Evolutionary conservation across 805 yeast genomes (phyloP), one percentile per base, ranked within the genome.

Genomic region (Millerozyma acaciae): DNA sequence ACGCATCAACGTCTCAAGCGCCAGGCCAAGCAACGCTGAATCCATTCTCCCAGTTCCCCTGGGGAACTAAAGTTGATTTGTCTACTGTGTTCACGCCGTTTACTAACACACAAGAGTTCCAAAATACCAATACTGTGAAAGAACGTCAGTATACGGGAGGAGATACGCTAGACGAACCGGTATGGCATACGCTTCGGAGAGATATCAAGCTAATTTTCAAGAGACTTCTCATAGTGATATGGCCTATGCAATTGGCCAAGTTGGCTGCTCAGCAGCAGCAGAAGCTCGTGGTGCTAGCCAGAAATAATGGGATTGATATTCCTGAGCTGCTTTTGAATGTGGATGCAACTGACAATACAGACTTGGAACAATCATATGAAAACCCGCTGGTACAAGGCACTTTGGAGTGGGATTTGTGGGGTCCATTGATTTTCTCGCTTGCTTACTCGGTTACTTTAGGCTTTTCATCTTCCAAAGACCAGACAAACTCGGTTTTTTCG

Each of bases 91-190:
- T 60, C 39, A 46, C 59, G 2, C 62, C 65, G 10, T 61, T 61
- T 32, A 45, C 55, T 5, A 21, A 42, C 5, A 39, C 47, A 7
- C 43, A 40, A 20, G 28, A 33, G 10, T 42, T 48, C 32, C 37
- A 45, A 3, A 51, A 43, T 3, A 48, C 48, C 35, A 55, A 48
- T 37, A 52, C 46, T 22, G 47, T 63, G 24, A 46, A 51, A 28
- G 80, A 75, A 48, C 60, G 75, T 30, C 79, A 74, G 40, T 78
- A 70, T 48, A 52, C 76, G 14, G 87, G 87, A 2, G 84, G 84
- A 18, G 83, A 80, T 48, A 80, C 88, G 2, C 57, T 80, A 8
- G 86, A 81, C 48, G 88, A 80, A 55, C 84, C 87, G 0, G 80
- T 80, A 6, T 51, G 63, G 48, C 60, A 66, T 20, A 80, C 88